These are phyloP conservation scores for Solanum dulcamara DNA, from an alignment of 257 asterid genomes.

Conservation along the genomic window DNA sequence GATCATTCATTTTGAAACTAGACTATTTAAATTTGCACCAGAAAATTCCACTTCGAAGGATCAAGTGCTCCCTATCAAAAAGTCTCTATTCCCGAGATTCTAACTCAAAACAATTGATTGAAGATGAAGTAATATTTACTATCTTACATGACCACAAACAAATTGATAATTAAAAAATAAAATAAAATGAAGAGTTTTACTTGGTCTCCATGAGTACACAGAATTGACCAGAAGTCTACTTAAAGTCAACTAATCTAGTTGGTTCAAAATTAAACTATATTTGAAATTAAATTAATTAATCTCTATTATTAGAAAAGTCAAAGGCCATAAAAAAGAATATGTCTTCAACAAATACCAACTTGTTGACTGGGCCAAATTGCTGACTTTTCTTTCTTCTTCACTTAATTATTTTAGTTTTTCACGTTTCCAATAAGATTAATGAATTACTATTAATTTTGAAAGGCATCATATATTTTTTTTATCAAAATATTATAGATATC, in stretches of 20 bases:
- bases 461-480: background rate
- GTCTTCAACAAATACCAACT: background rate
- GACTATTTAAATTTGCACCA: too few relatives aligned
- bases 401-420: background rate
- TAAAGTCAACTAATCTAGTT: background rate
- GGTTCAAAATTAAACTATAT: background rate
- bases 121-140: too few relatives aligned
- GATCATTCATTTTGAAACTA: background rate
- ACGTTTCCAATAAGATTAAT: background rate
- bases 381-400: background rate
- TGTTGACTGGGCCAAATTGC: background rate
- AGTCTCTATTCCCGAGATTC: too few relatives aligned
- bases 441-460: background rate
- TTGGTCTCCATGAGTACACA: background rate
- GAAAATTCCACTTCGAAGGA: background rate
- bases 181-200: background rate
- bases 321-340: too few relatives aligned
- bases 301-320: too few relatives aligned
- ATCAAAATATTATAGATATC: background rate
- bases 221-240: background rate
- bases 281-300: too few relatives aligned
- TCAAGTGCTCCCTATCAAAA: too few relatives aligned
- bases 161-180: background rate
- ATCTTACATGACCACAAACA: too few relatives aligned
- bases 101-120: too few relatives aligned